A percentile compares a stretch with the other conserved stretches of the same genome.
Evolutionary conservation across 169 alveolate species (phyloP).

Genomic region (Plasmodium gaboni): DNA sequence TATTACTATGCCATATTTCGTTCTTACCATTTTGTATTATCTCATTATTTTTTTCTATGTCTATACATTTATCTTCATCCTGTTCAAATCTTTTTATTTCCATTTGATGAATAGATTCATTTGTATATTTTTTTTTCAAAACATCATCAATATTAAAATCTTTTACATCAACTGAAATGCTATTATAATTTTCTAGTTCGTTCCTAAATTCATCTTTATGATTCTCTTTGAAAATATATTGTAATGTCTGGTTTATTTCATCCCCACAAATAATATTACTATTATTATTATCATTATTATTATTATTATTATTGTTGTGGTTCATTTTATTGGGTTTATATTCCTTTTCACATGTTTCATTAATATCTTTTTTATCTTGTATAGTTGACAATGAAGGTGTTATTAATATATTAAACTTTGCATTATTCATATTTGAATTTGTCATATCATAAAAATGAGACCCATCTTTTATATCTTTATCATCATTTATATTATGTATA

Average conservation of each 20-base stretch:
- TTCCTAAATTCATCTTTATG: not conserved
- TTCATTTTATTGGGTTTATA: not conserved
- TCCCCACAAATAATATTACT: not conserved
- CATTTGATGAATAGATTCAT: slow-evolving; percentile 27
- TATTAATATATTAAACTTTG: slow-evolving; percentile 35
- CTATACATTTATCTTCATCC: not conserved
- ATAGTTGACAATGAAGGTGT: slow-evolving; percentile 61
- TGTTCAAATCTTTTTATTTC: slow-evolving; percentile 7
- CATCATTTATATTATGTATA: not conserved
- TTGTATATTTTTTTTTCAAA: slow-evolving; percentile 45
- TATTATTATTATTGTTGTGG: not conserved
- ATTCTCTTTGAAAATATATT: not conserved
- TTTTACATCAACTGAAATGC: slow-evolving; percentile 41
- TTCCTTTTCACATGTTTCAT: not conserved
- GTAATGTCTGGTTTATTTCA: no score
- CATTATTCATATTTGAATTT: slow-evolving; percentile 5
- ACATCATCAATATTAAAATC: slow-evolving; percentile 55
- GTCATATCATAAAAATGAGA: not conserved
- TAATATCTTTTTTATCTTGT: not conserved
- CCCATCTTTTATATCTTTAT: not conserved
- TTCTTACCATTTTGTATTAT: not conserved
- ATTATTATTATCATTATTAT: not conserved
- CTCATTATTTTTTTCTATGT: not conserved
- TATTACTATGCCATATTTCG: not conserved
- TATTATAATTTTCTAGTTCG: slow-evolving; percentile 49